Conservation (phyloP, 345 rosid genomes). For the Arabidopsis suecica region DNA sequence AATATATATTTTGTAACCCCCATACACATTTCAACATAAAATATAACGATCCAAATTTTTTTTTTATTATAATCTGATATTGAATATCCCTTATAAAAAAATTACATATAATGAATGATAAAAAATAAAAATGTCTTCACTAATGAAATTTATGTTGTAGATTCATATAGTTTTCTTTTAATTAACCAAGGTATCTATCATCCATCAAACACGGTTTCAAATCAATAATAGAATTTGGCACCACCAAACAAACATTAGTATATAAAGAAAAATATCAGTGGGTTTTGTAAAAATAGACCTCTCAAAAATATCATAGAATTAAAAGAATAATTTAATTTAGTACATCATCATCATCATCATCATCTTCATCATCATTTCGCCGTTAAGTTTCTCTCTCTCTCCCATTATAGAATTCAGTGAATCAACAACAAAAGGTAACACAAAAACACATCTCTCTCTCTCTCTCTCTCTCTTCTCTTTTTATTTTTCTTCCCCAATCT, state of each 20-base stretch:
- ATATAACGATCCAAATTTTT: no score
- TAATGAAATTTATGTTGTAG: neutral
- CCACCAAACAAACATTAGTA: neutral
- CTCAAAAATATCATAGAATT: neutral
- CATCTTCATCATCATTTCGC: neutral
- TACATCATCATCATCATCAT: neutral
- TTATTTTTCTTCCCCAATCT: neutral
- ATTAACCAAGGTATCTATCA: neutral
- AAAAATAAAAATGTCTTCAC: neutral
- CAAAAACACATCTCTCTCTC: conserved; percentile 4
- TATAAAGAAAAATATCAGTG: neutral
- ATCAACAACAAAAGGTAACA: conserved; percentile 28
- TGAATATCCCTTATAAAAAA: no score
- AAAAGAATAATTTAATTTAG: neutral
- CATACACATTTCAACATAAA: conserved; percentile 2
- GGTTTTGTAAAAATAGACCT: conserved; percentile 4
- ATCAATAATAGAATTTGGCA: conserved; percentile 15
- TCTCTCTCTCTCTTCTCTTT: conserved; percentile 14
- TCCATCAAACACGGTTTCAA: conserved; percentile 3
- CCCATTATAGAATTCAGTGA: conserved; percentile 34
- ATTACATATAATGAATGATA: no score
- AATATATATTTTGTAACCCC: neutral
- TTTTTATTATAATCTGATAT: no score
- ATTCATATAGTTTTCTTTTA: neutral
- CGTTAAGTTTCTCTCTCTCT: neutral